Conservation (phyloP, 2,329 filamentous ascomycete genomes). For the Pseudogymnoascus sp. region DNA sequence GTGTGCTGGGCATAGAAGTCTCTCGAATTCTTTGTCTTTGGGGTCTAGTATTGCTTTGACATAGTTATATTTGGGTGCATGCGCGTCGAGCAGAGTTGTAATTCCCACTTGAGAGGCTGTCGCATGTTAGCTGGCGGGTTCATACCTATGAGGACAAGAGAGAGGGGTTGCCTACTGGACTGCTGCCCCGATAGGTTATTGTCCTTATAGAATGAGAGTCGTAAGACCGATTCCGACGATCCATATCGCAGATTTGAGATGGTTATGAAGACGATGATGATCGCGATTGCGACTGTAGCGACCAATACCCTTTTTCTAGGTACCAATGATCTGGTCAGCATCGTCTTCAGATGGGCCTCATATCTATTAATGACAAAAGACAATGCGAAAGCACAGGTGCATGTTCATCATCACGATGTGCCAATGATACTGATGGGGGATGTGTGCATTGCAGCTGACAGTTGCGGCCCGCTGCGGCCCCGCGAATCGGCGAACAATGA, state of each 20-base stretch:
- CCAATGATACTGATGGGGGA: background rate
- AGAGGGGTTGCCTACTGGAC: background rate
- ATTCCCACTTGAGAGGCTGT: background rate
- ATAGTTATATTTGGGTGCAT: constrained; percentile 7
- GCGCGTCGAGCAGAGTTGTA: background rate
- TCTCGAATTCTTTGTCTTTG: constrained; percentile 11
- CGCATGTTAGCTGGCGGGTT: constrained; percentile 5
- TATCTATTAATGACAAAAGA: background rate
- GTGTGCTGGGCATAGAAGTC: constrained; percentile 12
- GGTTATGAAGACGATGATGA: constrained; percentile 12
- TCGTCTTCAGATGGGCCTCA: constrained; percentile 11
- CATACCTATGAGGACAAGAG: background rate
- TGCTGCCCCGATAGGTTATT: background rate
- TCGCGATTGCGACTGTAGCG: background rate
- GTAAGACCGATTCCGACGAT: constrained; percentile 8
- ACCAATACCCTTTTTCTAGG: constrained; percentile 11
- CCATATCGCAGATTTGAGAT: constrained; percentile 5
- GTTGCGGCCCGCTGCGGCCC: background rate
- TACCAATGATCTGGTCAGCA: constrained; percentile 12
- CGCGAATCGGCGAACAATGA: background rate
- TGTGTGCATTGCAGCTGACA: background rate
- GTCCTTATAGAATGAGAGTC: background rate
- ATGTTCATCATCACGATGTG: background rate
- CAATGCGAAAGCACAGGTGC: background rate
- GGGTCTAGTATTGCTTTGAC: constrained; percentile 16